Conservation (phyloP, 2,329 filamentous ascomycete genomes). For the Fusarium burgessii region DNA sequence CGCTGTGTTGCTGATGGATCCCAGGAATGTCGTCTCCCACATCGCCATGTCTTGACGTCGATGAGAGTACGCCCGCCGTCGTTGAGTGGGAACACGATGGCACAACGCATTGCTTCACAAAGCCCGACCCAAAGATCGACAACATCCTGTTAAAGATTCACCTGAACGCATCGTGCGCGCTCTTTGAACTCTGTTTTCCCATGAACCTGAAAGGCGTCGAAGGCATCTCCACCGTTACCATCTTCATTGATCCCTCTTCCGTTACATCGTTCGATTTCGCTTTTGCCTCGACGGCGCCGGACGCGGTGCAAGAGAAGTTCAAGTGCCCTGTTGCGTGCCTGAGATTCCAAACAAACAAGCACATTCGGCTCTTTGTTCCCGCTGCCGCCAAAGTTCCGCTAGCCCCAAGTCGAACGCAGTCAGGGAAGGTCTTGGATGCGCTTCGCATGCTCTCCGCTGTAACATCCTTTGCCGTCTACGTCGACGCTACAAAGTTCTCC, state of each 20-base stretch:
- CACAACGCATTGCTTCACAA: constrained; percentile 8
- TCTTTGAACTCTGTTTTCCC: constrained; percentile 13
- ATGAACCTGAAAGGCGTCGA: constrained; percentile 28
- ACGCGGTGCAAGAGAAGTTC: constrained; percentile 16
- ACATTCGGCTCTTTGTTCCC: background rate
- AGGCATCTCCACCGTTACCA: background rate
- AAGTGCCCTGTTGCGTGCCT: background rate
- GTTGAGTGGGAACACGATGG: constrained; percentile 18
- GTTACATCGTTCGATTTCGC: constrained; percentile 19
- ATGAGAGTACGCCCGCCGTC: constrained; percentile 10
- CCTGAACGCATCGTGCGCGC: background rate
- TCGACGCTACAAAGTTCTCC: constrained; percentile 19
- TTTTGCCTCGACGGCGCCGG: background rate
- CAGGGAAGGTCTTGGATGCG: constrained; percentile 26
- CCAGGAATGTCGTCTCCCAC: constrained; percentile 14
- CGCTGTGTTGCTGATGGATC: constrained; percentile 2
- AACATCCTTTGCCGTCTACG: constrained; percentile 20
- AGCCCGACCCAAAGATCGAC: constrained; percentile 26
- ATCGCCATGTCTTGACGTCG: constrained; percentile 18
- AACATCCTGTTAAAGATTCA: constrained; percentile 2
- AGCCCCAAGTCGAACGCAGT: constrained; percentile 20
- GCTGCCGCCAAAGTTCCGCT: constrained; percentile 1
- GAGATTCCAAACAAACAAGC: background rate
- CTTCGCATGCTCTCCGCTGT: constrained; percentile 12
- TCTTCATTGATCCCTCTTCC: constrained; percentile 24